phyloP scores from a whole-genome alignment of 768 basidiomycete species.

The Tulasnella sp. region DNA sequence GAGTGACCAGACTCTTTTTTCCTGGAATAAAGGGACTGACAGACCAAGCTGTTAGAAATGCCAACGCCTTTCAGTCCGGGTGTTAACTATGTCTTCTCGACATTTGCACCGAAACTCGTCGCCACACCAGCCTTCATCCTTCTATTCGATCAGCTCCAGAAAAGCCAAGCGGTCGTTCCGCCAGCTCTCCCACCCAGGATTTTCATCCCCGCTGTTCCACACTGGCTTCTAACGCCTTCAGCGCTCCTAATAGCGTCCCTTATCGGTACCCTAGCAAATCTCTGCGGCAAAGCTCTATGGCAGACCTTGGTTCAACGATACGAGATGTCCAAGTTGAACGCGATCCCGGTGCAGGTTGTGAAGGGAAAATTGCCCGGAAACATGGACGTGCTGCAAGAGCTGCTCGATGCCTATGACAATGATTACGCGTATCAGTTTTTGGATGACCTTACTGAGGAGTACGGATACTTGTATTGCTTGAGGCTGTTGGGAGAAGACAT shows the following conservation, averaged over 20 bases:
- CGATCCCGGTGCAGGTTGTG: conserved; percentile 37
- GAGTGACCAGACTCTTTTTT: not conserved
- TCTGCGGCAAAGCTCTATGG: not conserved
- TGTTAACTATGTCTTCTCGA: not conserved
- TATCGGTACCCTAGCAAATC: not conserved
- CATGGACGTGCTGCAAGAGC: conserved; percentile 38
- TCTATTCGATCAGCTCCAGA: not conserved
- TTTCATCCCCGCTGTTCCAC: not conserved
- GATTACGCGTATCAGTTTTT: conserved; percentile 40
- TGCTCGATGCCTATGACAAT: conserved; percentile 34
- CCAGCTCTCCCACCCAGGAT: not conserved
- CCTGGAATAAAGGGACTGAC: not conserved
- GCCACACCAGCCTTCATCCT: not conserved
- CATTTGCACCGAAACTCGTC: not conserved
- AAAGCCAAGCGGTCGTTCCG: not conserved
- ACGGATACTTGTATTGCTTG: conserved; percentile 36
- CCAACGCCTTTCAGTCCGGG: not conserved
- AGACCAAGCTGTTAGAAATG: not conserved
- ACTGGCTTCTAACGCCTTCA: not conserved
- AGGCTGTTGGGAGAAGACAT: conserved; percentile 31
- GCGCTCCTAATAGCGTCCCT: not conserved
- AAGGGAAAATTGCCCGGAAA: conserved; percentile 42
- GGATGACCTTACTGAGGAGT: conserved; percentile 33
- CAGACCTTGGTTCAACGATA: not conserved
- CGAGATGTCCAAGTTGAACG: not conserved